A percentile compares a stretch with the other conserved stretches of the same genome.
These are phyloP conservation scores for Salix caprea DNA, from an alignment of 345 rosid species.

Conservation along the genomic window DNA sequence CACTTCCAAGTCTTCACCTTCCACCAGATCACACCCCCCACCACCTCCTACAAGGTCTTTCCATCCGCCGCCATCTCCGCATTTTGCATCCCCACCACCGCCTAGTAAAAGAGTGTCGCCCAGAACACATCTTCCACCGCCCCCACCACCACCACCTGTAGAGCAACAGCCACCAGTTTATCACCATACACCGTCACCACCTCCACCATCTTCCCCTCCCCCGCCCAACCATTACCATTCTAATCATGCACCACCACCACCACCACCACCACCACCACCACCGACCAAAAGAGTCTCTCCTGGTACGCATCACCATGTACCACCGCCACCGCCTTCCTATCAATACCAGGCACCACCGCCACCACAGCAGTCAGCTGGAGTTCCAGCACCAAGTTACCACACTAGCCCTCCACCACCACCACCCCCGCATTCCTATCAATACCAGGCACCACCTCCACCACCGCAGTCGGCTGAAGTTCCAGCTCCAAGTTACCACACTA, in stretches of 20 bases:
- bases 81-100: conserved; percentile 33
- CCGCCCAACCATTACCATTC: conserved; percentile 21
- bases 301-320: conserved; percentile 23
- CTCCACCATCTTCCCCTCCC: not conserved
- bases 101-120: conserved; percentile 27
- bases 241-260: conserved; percentile 37
- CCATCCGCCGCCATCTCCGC: conserved; percentile 27
- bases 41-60: conserved; percentile 35
- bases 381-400: conserved; percentile 16
- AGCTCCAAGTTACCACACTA: conserved; percentile 10
- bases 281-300: conserved; percentile 41
- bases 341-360: conserved; percentile 34
- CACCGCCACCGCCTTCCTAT: conserved; percentile 19
- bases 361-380: conserved; percentile 9
- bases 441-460: conserved; percentile 33
- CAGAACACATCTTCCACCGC: conserved; percentile 27
- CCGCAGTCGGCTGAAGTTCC: conserved; percentile 7
- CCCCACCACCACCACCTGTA: conserved; percentile 19
- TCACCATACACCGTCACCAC: conserved; percentile 10
- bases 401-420: not conserved
- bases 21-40: conserved; percentile 39
- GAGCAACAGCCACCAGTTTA: conserved; percentile 9
- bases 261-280: conserved; percentile 45
- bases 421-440: conserved; percentile 19
- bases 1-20: conserved; percentile 41